phyloP scores from a whole-genome alignment of 306 rosid species.

The Abrus pulchellus region DNA sequence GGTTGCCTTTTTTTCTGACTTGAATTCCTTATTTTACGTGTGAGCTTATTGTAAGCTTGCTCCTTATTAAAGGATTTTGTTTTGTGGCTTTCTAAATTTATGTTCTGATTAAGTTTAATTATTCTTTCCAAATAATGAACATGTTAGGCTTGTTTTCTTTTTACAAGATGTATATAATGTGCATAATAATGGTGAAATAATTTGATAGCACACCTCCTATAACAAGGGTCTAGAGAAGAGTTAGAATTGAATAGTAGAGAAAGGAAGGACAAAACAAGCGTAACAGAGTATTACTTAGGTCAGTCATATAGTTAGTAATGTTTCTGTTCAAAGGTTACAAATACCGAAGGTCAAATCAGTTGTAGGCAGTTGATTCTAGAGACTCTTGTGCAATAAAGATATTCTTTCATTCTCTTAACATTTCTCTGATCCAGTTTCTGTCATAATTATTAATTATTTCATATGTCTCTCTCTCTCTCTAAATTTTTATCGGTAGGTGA shows the following conservation, averaged over 20 bases:
- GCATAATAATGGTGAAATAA: not conserved
- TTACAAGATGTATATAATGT: not conserved
- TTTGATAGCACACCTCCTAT: too few species aligned
- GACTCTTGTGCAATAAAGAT: too few species aligned
- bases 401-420: too few species aligned
- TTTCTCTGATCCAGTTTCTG: too few species aligned
- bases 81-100: constrained; percentile 12
- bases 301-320: too few species aligned
- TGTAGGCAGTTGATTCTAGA: too few species aligned
- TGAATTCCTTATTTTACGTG: not conserved
- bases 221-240: too few species aligned
- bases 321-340: too few species aligned
- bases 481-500: not conserved
- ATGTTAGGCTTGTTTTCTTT: constrained; percentile 1
- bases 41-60: constrained; percentile 1
- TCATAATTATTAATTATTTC: not conserved
- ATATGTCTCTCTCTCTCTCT: not conserved
- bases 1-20: not conserved
- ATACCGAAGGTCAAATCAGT: too few species aligned
- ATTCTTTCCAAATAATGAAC: constrained; percentile 9
- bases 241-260: too few species aligned
- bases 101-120: constrained; percentile 1
- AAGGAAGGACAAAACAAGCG: too few species aligned
- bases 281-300: too few species aligned
- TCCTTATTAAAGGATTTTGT: not conserved